Evolutionary conservation across 1,139 yeast genomes (phyloP).

Genomic region (Geotrichum phurueaensis): DNA sequence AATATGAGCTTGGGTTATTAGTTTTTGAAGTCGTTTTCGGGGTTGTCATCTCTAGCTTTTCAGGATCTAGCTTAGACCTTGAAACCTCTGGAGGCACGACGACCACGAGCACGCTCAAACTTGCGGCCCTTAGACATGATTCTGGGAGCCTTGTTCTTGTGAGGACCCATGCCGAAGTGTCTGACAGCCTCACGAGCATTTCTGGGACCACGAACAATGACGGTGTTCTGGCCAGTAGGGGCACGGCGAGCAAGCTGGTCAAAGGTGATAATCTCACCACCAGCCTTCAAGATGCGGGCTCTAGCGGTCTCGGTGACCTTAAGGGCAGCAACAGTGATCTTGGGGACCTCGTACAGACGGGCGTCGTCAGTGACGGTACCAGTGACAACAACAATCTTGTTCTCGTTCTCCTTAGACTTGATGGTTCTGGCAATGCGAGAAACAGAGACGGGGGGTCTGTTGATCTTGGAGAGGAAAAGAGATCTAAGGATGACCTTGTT

Average conservation of each 20-base stretch:
- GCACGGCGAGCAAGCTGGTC: conserved; percentile 99
- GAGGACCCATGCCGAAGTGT: conserved; percentile 99
- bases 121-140: conserved; percentile 96
- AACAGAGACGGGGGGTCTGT: conserved; percentile 99
- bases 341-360: conserved; percentile 92
- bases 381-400: conserved; percentile 94
- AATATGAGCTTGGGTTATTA: neutral
- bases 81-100: conserved; percentile 99
- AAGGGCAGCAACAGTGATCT: conserved; percentile 96
- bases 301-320: conserved; percentile 99
- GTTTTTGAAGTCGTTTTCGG: neutral
- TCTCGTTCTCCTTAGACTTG: conserved; percentile 75
- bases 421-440: conserved; percentile 85
- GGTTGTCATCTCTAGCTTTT: neutral
- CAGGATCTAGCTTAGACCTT: conserved; percentile 65
- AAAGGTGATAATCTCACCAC: conserved; percentile 99
- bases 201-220: conserved; percentile 98
- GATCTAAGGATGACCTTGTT: conserved; percentile 94
- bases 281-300: conserved; percentile 95
- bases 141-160: conserved; percentile 99
- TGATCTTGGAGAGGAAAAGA: conserved; percentile 94
- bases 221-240: conserved; percentile 98
- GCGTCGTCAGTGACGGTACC: conserved; percentile 98
- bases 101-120: conserved; percentile 99
- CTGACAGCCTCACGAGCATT: conserved; percentile 98